phyloP scores from a whole-genome alignment of 306 rosid species.

The Dalbergia cochinchinensis region DNA sequence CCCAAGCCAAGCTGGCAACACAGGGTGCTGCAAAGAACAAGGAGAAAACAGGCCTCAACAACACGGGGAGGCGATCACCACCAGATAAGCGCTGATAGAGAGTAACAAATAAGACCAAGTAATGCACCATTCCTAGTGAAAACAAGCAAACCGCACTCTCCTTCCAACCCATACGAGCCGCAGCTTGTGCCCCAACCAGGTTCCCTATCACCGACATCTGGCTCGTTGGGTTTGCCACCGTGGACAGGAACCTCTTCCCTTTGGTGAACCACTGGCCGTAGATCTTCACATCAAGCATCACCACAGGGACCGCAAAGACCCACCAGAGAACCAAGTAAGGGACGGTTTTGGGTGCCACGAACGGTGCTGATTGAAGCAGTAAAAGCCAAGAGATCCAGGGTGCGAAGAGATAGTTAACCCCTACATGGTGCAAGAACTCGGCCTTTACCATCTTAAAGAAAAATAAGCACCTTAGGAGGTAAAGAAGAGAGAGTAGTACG shows the following conservation, averaged over 20 bases:
- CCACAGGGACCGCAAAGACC: constrained; percentile 57
- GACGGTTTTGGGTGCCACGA: constrained; percentile 33
- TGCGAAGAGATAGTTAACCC: constrained; percentile 68
- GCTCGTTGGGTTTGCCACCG: constrained; percentile 67
- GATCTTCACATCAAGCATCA: constrained; percentile 66
- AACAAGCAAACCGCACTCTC: constrained; percentile 66
- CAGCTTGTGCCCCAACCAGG: constrained; percentile 64
- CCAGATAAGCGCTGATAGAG: constrained; percentile 65
- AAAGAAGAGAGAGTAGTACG: constrained; percentile 56
- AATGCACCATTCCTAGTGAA: constrained; percentile 70
- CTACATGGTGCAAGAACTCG: constrained; percentile 69
- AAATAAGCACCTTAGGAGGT: constrained; percentile 60
- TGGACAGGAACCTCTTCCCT: constrained; percentile 59
- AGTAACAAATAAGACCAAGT: constrained; percentile 67
- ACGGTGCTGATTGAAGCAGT: constrained; percentile 63
- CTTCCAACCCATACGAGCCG: constrained; percentile 70
- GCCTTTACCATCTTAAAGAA: constrained; percentile 64
- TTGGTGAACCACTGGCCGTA: constrained; percentile 79
- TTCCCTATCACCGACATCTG: constrained; percentile 74
- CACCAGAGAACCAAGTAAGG: constrained; percentile 57
- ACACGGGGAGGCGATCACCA: constrained; percentile 56
- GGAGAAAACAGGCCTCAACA: constrained; percentile 63
- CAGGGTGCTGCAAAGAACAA: constrained; percentile 78
- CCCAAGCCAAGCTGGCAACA: constrained; percentile 74
- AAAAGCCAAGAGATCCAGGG: constrained; percentile 74